A percentile compares a stretch with the other conserved stretches of the same genome.
These are phyloP conservation scores for Glycyrrhiza uralensis DNA, from an alignment of 306 rosid species.

Conservation along the genomic window DNA sequence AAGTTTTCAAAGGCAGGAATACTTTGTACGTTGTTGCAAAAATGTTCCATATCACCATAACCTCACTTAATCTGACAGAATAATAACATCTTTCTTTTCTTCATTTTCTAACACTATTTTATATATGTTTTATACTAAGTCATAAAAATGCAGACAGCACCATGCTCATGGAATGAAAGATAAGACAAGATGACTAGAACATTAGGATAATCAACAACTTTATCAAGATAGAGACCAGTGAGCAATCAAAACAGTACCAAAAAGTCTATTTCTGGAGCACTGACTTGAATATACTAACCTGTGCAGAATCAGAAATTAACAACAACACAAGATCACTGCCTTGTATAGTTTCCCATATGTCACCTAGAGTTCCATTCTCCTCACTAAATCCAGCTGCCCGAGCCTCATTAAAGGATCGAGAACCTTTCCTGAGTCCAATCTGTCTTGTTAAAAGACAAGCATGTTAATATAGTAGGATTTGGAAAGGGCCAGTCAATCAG, in stretches of 20 bases:
- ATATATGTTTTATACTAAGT: background rate
- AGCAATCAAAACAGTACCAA: background rate
- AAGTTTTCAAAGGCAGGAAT: background rate
- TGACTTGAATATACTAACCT: slow-evolving; percentile 51
- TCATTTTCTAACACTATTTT: background rate
- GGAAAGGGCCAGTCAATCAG: background rate
- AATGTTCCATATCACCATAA: background rate
- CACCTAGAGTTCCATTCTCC: slow-evolving; percentile 94
- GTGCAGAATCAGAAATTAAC: slow-evolving; percentile 93
- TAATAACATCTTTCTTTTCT: background rate
- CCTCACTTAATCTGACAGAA: background rate
- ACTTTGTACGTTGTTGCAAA: background rate
- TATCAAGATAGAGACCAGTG: background rate
- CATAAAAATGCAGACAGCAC: background rate
- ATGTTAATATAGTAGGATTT: background rate
- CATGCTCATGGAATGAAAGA: background rate
- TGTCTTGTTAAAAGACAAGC: slow-evolving; percentile 21
- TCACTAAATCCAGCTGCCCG: slow-evolving; percentile 85
- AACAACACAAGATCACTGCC: slow-evolving; percentile 93
- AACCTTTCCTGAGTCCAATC: slow-evolving; percentile 98
- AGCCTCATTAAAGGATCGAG: slow-evolving; percentile 85
- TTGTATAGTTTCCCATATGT: slow-evolving; percentile 77
- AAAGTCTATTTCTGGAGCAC: background rate
- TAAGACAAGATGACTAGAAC: background rate
- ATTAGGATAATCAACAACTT: background rate